Base-by-base conservation (phyloP, 257 asterid species). In the Solanum etuberosum region DNA sequence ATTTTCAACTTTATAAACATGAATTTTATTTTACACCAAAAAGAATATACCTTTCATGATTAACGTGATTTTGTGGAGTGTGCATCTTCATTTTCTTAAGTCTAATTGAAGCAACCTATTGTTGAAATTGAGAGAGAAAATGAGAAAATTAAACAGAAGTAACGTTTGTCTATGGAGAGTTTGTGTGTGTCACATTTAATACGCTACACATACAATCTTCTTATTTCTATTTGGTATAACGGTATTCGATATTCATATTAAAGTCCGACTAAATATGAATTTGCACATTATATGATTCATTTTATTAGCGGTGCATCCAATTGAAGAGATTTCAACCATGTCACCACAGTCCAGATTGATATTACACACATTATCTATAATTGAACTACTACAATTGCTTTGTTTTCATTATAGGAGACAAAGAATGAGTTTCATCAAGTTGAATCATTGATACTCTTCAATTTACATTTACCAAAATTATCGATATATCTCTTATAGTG, bases 301-400 rank as follows among this genome's bases (percentile, higher is more conserved):
- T 25, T 65, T 27, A 1, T 5, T 3, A 3, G 15, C 14, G 9
- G 2, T 6, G 0, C 10, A 0, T 4, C 1, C 1, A 21, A 23
- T 23, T 23, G 15, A 61, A 61, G 31, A 61, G 3, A 61, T 61
- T 61, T 61, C 6, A 68, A 29, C 0, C 76, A 29, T 68, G 4
- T 68, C 6, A 7, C 38, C 5, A 14, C 12, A 1, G 1, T 14
- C 1, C 16, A 4, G 0, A 25, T 25, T 65, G 72, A 2, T 27
- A 27, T 8, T 34, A 72, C 48, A 21, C 3, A 11, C n/a, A 73
- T 18, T 70, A 31, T 35, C 48, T 72, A 25, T 25, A 63, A 63
- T 63, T 63, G 23, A 63, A 25, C 5, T 27, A 63, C 18, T 65
- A 21, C 31, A 20, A 35, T 73, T 73, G 48, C 31, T 73, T 2